Percentiles rank a stretch among this genome's conserved stretches.
These are phyloP conservation scores for Artomyces pyxidatus DNA, from an alignment of 768 basidiomycete species.

Conservation along the genomic window DNA sequence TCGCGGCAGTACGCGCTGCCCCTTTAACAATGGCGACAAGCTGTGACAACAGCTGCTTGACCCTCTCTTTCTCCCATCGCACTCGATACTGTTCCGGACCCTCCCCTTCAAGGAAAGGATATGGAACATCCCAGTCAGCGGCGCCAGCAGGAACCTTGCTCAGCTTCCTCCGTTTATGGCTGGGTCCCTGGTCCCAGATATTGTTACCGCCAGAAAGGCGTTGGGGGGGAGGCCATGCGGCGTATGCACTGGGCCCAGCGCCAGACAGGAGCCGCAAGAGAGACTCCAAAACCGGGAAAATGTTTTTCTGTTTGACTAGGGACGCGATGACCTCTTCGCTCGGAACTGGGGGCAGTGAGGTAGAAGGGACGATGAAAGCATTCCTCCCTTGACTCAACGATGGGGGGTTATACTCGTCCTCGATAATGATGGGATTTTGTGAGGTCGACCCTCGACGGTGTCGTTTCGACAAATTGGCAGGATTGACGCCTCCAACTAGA, in stretches of 20 bases:
- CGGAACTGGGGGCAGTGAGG: constrained; percentile 39
- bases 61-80: constrained; percentile 60
- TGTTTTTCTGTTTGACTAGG: constrained; percentile 55
- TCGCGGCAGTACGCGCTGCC: constrained; percentile 54
- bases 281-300: constrained; percentile 56
- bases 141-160: constrained; percentile 71
- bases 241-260: constrained; percentile 15
- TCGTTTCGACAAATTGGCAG: constrained; percentile 38
- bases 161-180: constrained; percentile 54
- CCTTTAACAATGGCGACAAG: constrained; percentile 51
- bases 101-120: constrained; percentile 64
- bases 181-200: constrained; percentile 17
- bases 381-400: constrained; percentile 17
- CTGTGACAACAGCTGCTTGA: constrained; percentile 53
- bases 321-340: constrained; percentile 52
- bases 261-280: constrained; percentile 49
- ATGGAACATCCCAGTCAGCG: constrained; percentile 76
- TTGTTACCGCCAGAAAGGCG: neutral
- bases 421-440: constrained; percentile 62
- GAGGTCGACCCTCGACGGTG: constrained; percentile 44
- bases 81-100: constrained; percentile 57
- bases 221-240: neutral
- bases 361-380: constrained; percentile 30
- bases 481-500: constrained; percentile 56
- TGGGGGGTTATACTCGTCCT: constrained; percentile 41